Conservation (phyloP, 768 basidiomycete species). For the Mycena belliarum region DNA sequence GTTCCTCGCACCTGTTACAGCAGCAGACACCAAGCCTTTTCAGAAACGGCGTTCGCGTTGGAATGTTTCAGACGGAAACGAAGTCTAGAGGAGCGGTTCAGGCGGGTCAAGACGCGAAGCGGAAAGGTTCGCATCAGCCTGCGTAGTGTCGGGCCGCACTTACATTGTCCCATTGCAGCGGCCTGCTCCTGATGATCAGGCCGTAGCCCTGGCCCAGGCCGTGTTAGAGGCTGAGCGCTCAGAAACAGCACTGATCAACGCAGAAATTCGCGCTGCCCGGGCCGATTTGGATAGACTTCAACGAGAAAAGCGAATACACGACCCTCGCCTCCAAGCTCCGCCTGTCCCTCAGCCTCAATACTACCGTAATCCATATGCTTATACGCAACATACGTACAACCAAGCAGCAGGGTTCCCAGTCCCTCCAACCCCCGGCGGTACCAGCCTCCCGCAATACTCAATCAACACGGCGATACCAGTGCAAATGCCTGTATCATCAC, state of each 20-base stretch:
- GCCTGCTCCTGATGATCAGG: constrained; percentile 60
- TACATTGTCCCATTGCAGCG: constrained; percentile 44
- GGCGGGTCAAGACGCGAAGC: constrained; percentile 49
- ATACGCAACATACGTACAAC: constrained; percentile 57
- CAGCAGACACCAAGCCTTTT: constrained; percentile 10
- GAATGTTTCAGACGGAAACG: constrained; percentile 61
- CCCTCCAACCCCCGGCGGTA: constrained; percentile 25
- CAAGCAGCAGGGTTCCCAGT: constrained; percentile 29
- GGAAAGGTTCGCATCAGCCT: constrained; percentile 50
- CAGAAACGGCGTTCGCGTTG: constrained; percentile 69
- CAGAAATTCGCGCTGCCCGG: constrained; percentile 62
- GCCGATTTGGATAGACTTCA: constrained; percentile 68
- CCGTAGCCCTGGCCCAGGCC: constrained; percentile 62
- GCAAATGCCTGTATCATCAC: constrained; percentile 66
- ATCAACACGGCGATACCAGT: constrained; percentile 57
- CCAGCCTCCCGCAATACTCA: constrained; percentile 28
- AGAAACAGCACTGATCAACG: constrained; percentile 56
- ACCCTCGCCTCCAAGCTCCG: constrained; percentile 29
- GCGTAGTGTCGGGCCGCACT: neutral
- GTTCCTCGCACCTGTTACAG: constrained; percentile 2
- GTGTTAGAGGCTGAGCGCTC: constrained; percentile 66
- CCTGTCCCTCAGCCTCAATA: constrained; percentile 40
- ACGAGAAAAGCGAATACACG: constrained; percentile 60
- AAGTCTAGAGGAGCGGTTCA: constrained; percentile 59
- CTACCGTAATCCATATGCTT: constrained; percentile 67